Base-by-base conservation (phyloP, 805 yeast species). In the Pichia cabralensis region DNA sequence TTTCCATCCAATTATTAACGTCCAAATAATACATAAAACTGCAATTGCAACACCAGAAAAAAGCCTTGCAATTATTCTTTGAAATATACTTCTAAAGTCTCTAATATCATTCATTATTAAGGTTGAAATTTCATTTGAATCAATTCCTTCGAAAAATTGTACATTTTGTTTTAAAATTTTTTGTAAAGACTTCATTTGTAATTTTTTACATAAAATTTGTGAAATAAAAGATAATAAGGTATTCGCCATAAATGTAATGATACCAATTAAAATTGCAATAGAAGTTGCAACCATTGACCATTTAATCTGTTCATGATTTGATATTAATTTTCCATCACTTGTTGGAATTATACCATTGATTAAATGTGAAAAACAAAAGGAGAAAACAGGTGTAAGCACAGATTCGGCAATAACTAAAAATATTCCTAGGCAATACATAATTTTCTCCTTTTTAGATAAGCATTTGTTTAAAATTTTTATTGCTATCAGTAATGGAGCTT, bases 1-100 rank as follows among this genome's bases (percentile, higher is more conserved):
- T 47, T 79, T 81, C 97, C 97, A 92, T 0, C 96, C 95, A 9
- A 67, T 52, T 0, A 65, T 67, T 1, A 85, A 41, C 0, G 96
- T 76, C 96, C 96, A 92, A 6, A 74, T 60, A 5, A 77, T 41
- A 4, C 96, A 94, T 19, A 75, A 55, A 0, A 62, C 25, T 0
- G 80, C 60, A 31, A 85, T 64, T 0, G 74, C 60, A 3, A 70
- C 32, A 26, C 82, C 65, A 9, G 78, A 69, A 1, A 74, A 45
- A 0, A 74, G 28, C 0, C 77, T 66, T 8, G 76, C 62, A 21
- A 83, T 50, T 42, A 80, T 76, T 28, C 75, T 75, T 1, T 83
- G 65, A 1, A 83, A 66, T 24, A 88, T 56, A 1, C 64, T 56
- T 40, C 95, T 65, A 39, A 83, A 56, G 47, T 85, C 95, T 46